phyloP scores from a whole-genome alignment of 2,329 filamentous ascomycete genomes.

The Blastomyces emzantsi region DNA sequence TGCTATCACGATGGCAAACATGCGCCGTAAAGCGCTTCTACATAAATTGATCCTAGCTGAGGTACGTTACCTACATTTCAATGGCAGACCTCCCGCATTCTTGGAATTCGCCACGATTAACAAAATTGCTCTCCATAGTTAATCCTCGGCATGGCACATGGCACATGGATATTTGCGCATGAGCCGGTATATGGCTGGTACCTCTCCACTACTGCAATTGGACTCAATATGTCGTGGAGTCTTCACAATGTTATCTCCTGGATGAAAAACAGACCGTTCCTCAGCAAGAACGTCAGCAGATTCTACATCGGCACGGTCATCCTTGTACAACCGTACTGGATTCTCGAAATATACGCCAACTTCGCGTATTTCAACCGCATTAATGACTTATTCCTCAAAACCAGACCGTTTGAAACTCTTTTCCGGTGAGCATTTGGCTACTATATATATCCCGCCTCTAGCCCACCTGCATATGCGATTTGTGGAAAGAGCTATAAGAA shows the following conservation, averaged over 20 bases:
- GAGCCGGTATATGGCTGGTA: constrained; percentile 55
- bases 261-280: constrained; percentile 57
- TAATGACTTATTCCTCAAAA: constrained; percentile 45
- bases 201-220: constrained; percentile 50
- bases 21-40: constrained; percentile 40
- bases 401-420: constrained; percentile 51
- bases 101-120: background rate
- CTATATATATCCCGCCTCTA: background rate
- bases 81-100: background rate
- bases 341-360: constrained; percentile 56
- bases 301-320: constrained; percentile 53
- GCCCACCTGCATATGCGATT: background rate
- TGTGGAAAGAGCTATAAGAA: background rate
- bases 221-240: constrained; percentile 54
- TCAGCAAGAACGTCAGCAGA: constrained; percentile 41
- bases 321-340: constrained; percentile 54
- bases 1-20: constrained; percentile 42
- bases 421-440: constrained; percentile 39
- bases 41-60: constrained; percentile 45
- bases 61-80: constrained; percentile 23
- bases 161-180: constrained; percentile 51
- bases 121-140: constrained; percentile 31
- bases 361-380: constrained; percentile 55
- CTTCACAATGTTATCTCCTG: constrained; percentile 59
- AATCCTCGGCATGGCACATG: constrained; percentile 48